Conservation (phyloP, 352 stramenopile genomes). For the Phytophthora sp. region DNA sequence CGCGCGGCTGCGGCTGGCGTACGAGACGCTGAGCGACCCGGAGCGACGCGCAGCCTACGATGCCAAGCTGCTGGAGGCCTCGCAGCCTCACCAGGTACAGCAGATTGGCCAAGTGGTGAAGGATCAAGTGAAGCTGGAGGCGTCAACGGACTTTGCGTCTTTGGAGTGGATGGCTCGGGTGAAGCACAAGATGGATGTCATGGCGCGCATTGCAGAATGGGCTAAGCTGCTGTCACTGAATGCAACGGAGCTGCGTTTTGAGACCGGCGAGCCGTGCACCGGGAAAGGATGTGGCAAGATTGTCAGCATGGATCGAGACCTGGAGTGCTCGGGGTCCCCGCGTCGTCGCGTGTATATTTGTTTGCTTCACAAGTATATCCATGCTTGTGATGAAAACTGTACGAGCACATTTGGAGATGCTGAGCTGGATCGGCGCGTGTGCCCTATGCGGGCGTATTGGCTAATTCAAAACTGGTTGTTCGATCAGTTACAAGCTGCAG, state of each 20-base stretch:
- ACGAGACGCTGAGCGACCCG: slow-evolving; percentile 77
- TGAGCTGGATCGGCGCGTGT: slow-evolving; percentile 72
- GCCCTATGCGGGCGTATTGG: slow-evolving; percentile 75
- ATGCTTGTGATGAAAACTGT: slow-evolving; percentile 76
- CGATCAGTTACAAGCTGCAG: slow-evolving; percentile 55
- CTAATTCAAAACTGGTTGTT: slow-evolving; percentile 84
- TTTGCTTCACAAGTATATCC: slow-evolving; percentile 82
- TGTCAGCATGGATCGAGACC: slow-evolving; percentile 80
- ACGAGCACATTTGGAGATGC: slow-evolving; percentile 66
- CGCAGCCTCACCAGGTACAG: slow-evolving; percentile 12
- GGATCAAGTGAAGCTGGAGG: slow-evolving; percentile 71
- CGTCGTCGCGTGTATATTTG: slow-evolving; percentile 80
- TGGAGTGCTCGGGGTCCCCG: slow-evolving; percentile 74
- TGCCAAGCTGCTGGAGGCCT: slow-evolving; percentile 40
- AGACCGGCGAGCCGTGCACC: slow-evolving; percentile 66
- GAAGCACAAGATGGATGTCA: slow-evolving; percentile 89
- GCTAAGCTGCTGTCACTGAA: slow-evolving; percentile 63
- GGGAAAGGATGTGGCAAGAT: slow-evolving; percentile 78
- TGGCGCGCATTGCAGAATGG: slow-evolving; percentile 80
- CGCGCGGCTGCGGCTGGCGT: slow-evolving; percentile 66
- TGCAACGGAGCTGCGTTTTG: slow-evolving; percentile 75
- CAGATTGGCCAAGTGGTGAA: slow-evolving; percentile 39
- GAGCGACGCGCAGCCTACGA: slow-evolving; percentile 64
- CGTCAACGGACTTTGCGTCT: slow-evolving; percentile 74
- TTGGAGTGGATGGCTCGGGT: slow-evolving; percentile 85